Evolutionary conservation across 1,139 yeast species (phyloP), one percentile per base, ranked within the genome.

Genomic region (Nadsonia commutata): DNA sequence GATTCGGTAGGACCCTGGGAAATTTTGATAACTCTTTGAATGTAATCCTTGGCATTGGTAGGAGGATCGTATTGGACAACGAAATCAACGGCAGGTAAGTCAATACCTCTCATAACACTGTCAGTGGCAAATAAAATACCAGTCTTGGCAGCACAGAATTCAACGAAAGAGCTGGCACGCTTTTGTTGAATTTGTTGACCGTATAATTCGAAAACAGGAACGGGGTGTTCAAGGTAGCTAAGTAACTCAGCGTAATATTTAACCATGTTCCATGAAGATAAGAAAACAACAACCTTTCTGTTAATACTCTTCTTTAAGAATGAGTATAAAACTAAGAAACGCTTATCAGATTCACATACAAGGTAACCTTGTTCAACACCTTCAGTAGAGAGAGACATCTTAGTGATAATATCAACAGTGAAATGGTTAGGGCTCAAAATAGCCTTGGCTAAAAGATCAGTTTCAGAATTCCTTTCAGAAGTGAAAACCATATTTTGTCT

Each of bases 151-250:
- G 90, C 90, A 69, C 96, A 85, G 66, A 90, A 90, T 65, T 90
- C 98, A 60, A 88, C 88, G 62, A 90, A 90, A 2, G 98, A 88
- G 64, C 88, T 88, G 43, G 97, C 90, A 63, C 98, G 76, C 69
- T 88, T 88, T 64, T 88, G 96, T 67, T 90, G 98, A 64, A 90
- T 90, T 66, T 90, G 98, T 63, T 90, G 90, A 39, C 98, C 98
- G 59, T 90, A 98, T 49, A 90, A 70, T 58, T 86, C 97, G 53
- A 90, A 71, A 13, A 90, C 98, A 31, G 98, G 98, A 54, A 90
- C 33, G 4, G 33, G 33, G 33, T 27, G 71, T 58, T 88, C 97
- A 55, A 90, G 90, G 64, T 90, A 90, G 63, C 90, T 90, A 53
- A 90, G 72, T 51, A 90, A 71, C 64, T 90, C 98, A 40, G 95